Base-by-base conservation (phyloP, 2,329 filamentous ascomycete genomes). In the Arachnopeziza araneosa region DNA sequence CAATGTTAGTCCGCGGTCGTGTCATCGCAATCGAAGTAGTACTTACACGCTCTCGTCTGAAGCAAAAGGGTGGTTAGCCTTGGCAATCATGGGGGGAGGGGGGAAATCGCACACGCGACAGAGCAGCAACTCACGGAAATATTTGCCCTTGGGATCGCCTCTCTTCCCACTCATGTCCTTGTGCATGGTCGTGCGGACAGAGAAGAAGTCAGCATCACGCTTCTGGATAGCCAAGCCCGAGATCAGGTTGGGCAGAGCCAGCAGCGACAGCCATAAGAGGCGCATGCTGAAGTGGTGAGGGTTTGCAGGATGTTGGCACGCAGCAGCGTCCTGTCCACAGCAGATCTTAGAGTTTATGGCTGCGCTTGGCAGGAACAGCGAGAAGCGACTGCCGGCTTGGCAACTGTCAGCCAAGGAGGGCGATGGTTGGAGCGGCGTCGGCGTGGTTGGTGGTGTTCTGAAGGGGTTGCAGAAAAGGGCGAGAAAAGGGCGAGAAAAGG, bases 51-150 rank as follows among this genome's bases (percentile, higher is more conserved):
- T 71, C 58, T 71, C 68, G 66, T 71, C 69, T 71, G 54, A 54
- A 22, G 9, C 17, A 26, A 22, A 23, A 48, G 24, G 4, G 30
- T 30, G 56, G 36, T 68, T 63, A 67, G 65, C 56, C 64, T 44
- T 44, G 36, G 36, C 36, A 44, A 55, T 4, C 24, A 48, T 19
- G 24, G 4, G 17, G 17, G 10, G 12, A 14, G 55, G 55, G 59
- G n/a, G n/a, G n/a, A n/a, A n/a, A n/a, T n/a, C n/a, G n/a, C n/a
- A 30, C 61, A 63, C 57, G 59, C 60, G 58, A 67, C 56, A 9
- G 51, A 14, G 49, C 12, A 23, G 36, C 17, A n/a, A 71, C 72
- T 68, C 59, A 75, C 74, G 73, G 60, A 76, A 75, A 64, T 75
- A 75, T 70, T 76, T 75, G 22, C 68, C 70, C 52, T 65, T 67